Conservation (phyloP, 257 asterid species). For the Haberlea rhodopensis region DNA sequence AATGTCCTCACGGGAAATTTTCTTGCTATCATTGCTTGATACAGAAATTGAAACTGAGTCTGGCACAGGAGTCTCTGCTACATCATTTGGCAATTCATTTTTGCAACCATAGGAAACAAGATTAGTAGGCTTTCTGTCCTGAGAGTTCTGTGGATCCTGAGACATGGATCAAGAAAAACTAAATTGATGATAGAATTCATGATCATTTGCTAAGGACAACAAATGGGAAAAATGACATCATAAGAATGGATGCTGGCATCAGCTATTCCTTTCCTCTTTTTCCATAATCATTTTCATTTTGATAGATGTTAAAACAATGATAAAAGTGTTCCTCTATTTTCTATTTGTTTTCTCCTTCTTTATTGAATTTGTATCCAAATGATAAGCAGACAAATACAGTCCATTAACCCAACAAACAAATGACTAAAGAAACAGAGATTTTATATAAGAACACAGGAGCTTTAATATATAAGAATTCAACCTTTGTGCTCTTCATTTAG, state of each 20-base stretch:
- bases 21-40: conserved; percentile 57
- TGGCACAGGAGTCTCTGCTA: conserved; percentile 47
- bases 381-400: neutral
- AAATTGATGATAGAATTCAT: neutral
- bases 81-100: conserved; percentile 41
- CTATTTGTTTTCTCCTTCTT: neutral
- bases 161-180: neutral
- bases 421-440: neutral
- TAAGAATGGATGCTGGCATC: neutral
- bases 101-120: conserved; percentile 49
- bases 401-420: neutral
- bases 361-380: neutral
- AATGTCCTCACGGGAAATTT: conserved; percentile 66
- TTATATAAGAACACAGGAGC: neutral
- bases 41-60: conserved; percentile 65
- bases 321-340: neutral
- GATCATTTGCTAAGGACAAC: neutral
- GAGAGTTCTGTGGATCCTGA: conserved; percentile 42
- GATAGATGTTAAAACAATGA: neutral
- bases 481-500: conserved; percentile 33
- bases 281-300: neutral
- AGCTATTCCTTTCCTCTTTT: neutral
- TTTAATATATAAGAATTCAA: conserved; percentile 5
- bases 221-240: neutral
- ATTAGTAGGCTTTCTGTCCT: conserved; percentile 42